phyloP scores from a whole-genome alignment of 1,284 basidiomycete genomes.

The Fomes fomentarius region DNA sequence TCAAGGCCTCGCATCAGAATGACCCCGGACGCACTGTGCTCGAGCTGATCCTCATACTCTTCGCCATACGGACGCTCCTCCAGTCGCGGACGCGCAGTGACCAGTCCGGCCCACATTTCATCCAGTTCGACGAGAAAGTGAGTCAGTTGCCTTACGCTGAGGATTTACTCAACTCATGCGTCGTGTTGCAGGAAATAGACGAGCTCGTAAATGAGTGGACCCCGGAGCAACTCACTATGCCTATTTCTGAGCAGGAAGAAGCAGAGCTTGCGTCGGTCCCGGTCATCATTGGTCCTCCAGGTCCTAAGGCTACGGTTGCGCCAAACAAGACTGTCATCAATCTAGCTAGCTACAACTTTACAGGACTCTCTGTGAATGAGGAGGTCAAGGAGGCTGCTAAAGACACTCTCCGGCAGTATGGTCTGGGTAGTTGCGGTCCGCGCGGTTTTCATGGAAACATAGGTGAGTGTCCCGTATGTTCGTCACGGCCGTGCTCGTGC shows the following conservation, averaged over 20 bases:
- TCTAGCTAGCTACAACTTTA: slow-evolving; percentile 92
- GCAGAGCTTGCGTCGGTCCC: slow-evolving; percentile 78
- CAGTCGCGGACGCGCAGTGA: slow-evolving; percentile 91
- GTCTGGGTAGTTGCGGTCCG: slow-evolving; percentile 95
- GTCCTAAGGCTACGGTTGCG: slow-evolving; percentile 81
- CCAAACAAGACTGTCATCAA: slow-evolving; percentile 86
- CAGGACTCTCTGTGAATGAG: slow-evolving; percentile 89
- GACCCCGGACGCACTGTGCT: slow-evolving; percentile 92
- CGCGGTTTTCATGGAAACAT: slow-evolving; percentile 98
- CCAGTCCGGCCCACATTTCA: slow-evolving; percentile 86
- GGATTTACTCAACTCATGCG: background rate
- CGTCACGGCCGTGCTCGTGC: no score
- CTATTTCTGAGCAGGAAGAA: slow-evolving; percentile 63
- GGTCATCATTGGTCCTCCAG: slow-evolving; percentile 80
- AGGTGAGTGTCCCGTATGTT: slow-evolving; percentile 49
- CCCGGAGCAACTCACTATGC: slow-evolving; percentile 82
- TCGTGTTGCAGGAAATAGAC: slow-evolving; percentile 80
- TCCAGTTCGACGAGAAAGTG: slow-evolving; percentile 90
- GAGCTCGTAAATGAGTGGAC: slow-evolving; percentile 96
- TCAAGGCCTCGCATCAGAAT: slow-evolving; percentile 87
- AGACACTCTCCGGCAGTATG: slow-evolving; percentile 87
- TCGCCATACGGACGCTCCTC: slow-evolving; percentile 87
- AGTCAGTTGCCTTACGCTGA: slow-evolving; percentile 18
- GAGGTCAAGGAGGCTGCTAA: slow-evolving; percentile 86
- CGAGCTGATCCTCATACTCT: slow-evolving; percentile 88